A percentile compares a stretch with the other conserved stretches of the same genome.
phyloP scores from a whole-genome alignment of 2,329 filamentous ascomycete genomes.

The Colletotrichum navitas region DNA sequence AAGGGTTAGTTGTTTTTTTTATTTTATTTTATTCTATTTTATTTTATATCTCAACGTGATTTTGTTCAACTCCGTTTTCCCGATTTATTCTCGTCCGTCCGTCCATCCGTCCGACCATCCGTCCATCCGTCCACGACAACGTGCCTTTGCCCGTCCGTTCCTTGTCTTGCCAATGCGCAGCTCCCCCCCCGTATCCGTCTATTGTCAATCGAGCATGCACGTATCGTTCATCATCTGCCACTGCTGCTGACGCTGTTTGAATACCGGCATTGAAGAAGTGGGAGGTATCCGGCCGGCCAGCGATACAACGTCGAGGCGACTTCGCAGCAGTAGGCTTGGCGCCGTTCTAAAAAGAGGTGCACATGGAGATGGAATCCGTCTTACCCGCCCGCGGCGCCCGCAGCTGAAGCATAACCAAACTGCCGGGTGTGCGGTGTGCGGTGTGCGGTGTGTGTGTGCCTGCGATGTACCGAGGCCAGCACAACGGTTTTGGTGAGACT shows the following conservation, averaged over 20 bases:
- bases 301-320: neutral
- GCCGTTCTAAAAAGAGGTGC: neutral
- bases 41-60: no score
- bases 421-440: constrained; percentile 1
- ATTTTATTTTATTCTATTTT: constrained; percentile 12
- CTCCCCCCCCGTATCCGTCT: constrained; percentile 6
- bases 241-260: neutral
- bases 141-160: constrained; percentile 20
- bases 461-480: neutral
- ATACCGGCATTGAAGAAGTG: neutral
- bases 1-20: constrained; percentile 1
- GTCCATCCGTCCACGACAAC: constrained; percentile 9
- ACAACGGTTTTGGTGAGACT: neutral
- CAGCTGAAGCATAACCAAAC: constrained; percentile 2
- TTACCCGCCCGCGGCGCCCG: constrained; percentile 1
- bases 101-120: neutral
- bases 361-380: constrained; percentile 5
- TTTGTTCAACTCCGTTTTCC: neutral
- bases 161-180: constrained; percentile 4
- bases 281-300: no score
- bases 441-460: neutral
- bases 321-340: constrained; percentile 10
- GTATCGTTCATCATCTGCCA: neutral
- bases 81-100: constrained; percentile 4
- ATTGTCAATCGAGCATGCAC: neutral